Percentiles rank a stretch among this genome's conserved stretches.
Evolutionary conservation across 2,329 filamentous ascomycete genomes (phyloP).

Genomic region (Penicillium verrucosum): DNA sequence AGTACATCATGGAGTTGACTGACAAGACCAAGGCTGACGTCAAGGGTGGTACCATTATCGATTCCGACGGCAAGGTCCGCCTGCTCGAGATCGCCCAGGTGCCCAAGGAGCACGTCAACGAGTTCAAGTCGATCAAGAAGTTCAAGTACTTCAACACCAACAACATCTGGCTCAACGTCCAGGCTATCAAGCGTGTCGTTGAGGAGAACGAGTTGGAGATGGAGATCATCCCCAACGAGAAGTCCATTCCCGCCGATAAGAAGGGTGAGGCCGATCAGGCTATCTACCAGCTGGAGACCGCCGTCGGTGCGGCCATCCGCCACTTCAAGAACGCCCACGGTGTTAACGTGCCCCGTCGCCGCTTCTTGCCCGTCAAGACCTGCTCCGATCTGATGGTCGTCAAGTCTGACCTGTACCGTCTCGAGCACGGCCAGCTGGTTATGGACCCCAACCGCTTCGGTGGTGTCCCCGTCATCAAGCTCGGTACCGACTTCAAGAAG

Average conservation of each 20-base stretch:
- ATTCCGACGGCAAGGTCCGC: conserved; percentile 95
- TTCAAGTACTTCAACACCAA: conserved; percentile 99
- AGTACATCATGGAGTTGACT: conserved; percentile 99
- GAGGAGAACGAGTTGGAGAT: conserved; percentile 98
- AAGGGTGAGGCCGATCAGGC: conserved; percentile 98
- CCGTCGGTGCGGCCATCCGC: conserved; percentile 95
- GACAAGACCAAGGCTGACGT: conserved; percentile 99
- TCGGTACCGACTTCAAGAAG: conserved; percentile 99
- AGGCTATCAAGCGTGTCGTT: conserved; percentile 96
- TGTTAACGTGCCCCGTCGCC: conserved; percentile 95
- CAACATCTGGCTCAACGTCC: conserved; percentile 99
- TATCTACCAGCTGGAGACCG: conserved; percentile 97
- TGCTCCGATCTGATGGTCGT: conserved; percentile 99
- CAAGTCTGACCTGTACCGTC: conserved; percentile 98
- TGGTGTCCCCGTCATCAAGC: conserved; percentile 96
- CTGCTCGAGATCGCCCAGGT: conserved; percentile 98
- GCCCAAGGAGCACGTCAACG: conserved; percentile 98
- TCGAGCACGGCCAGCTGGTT: conserved; percentile 96
- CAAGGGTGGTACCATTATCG: conserved; percentile 99
- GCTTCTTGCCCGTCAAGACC: conserved; percentile 99
- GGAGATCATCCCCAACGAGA: conserved; percentile 99
- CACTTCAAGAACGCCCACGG: conserved; percentile 99
- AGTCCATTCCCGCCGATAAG: conserved; percentile 97
- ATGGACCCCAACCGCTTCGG: conserved; percentile 97
- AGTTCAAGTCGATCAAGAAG: conserved; percentile 99